A percentile compares a stretch with the other conserved stretches of the same genome.
Evolutionary conservation across 2,329 filamentous ascomycete genomes (phyloP).

Genomic region (Aspergillus vadensis): DNA sequence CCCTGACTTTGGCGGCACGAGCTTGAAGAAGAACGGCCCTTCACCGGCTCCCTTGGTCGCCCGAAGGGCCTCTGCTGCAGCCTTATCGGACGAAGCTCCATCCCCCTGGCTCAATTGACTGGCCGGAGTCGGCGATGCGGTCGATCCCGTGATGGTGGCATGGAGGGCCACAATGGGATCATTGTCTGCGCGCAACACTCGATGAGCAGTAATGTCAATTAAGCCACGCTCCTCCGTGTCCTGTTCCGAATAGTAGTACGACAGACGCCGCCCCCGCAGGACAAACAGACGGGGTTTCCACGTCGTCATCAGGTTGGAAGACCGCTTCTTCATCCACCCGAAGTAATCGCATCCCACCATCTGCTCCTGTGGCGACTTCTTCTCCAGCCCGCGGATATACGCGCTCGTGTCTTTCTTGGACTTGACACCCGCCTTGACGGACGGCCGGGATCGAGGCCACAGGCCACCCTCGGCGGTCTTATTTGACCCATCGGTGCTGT

Average conservation of each 20-base stretch:
- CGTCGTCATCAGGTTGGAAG: slow-evolving; percentile 90
- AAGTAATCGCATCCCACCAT: slow-evolving; percentile 87
- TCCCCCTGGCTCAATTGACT: slow-evolving; percentile 40
- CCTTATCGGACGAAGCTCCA: slow-evolving; percentile 35
- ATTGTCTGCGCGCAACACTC: slow-evolving; percentile 90
- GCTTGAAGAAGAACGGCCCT: slow-evolving; percentile 95
- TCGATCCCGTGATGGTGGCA: slow-evolving; percentile 87
- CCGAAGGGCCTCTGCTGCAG: slow-evolving; percentile 32
- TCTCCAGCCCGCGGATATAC: slow-evolving; percentile 82
- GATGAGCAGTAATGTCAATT: slow-evolving; percentile 96
- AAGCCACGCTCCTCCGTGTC: slow-evolving; percentile 92
- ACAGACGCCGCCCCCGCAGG: slow-evolving; percentile 83
- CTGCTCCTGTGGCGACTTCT: slow-evolving; percentile 78
- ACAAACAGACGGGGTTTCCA: slow-evolving; percentile 98
- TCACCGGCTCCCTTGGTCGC: slow-evolving; percentile 52
- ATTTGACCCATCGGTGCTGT: slow-evolving; percentile 66
- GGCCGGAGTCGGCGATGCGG: slow-evolving; percentile 63
- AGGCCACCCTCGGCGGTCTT: slow-evolving; percentile 52
- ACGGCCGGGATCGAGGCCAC: slow-evolving; percentile 54
- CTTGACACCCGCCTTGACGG: slow-evolving; percentile 57
- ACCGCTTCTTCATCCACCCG: slow-evolving; percentile 99
- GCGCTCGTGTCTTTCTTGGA: slow-evolving; percentile 94
- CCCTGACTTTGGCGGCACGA: slow-evolving; percentile 85
- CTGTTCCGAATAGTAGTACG: slow-evolving; percentile 94
- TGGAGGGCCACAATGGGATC: slow-evolving; percentile 89